Conservation (phyloP, 2,329 filamentous ascomycete species). For the Rutstroemia sp. region DNA sequence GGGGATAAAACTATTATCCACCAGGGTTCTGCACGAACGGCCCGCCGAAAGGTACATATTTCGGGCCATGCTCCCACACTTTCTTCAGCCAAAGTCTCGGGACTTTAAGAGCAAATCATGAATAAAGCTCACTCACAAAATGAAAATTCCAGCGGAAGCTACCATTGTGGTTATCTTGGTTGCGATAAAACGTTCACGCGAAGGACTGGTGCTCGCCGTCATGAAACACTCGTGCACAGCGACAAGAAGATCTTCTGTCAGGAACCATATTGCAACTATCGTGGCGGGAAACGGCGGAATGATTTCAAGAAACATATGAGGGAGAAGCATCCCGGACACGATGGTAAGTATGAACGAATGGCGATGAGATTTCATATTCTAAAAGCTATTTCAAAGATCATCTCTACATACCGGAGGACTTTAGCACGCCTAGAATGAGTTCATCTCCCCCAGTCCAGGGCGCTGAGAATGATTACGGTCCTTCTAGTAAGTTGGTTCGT, state of each 20-base stretch:
- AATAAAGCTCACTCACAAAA: background rate
- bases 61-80: background rate
- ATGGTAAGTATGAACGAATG: constrained; percentile 1
- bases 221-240: constrained; percentile 4
- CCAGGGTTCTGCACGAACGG: background rate
- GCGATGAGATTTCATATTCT: background rate
- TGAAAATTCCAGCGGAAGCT: background rate
- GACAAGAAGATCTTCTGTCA: constrained; percentile 5
- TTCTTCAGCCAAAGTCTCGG: constrained; percentile 6
- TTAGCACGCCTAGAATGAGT: background rate
- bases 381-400: background rate
- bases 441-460: background rate
- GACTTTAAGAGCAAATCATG: background rate
- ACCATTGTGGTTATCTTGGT: constrained; percentile 2
- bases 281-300: constrained; percentile 5
- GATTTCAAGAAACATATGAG: constrained; percentile 6
- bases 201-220: constrained; percentile 5
- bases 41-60: background rate
- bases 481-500: background rate
- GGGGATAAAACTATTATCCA: background rate
- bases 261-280: constrained; percentile 7
- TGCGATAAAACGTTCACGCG: constrained; percentile 8
- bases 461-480: background rate
- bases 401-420: constrained; percentile 5
- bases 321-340: constrained; percentile 5